Base-by-base conservation (phyloP, 2,329 filamentous ascomycete species). In the Trichoderma sp. region DNA sequence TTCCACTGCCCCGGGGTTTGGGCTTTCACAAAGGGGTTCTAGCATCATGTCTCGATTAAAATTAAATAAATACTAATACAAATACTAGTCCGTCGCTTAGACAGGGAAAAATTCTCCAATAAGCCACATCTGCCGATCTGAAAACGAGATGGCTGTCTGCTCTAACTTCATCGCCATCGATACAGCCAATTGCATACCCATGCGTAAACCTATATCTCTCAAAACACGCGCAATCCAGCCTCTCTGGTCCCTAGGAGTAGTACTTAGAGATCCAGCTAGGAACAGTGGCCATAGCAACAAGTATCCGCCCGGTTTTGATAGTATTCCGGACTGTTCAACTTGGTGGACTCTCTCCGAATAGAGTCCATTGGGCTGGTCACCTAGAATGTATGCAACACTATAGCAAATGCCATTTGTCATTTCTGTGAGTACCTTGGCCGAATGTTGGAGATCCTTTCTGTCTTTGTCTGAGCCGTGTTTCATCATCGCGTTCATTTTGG, bases 331-430 rank as follows among this genome's bases (percentile, higher is more conserved):
- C 5, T 1, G 3, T 53, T 53, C 47, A 53, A 11, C 21, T 24
- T 24, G 47, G 21, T 12, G 47, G 47, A 21, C 47, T 21, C 47
- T 21, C 26, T 63, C 32, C 30, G 57, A 21, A 14, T 24, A 51
- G 21, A n/a, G 67, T 24, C 67, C 32, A 7, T 8, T 39, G 36
- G 21, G 28, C 39, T 53, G 62, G 24, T 74, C 67, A 0, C 75
- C 75, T 18, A 76, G 47, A 70, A 73, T 71, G 9, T 76, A 76
- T 8, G 74, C 51, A 6, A 53, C 73, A 21, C 75, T 76, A 6
- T 76, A 71, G 3, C 73, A 76, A n/a, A 76, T 60, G 0, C 68
- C 72, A 3, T 76, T 66, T 11, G 74, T 71, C 74, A 76, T 74
- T 0, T 56, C 36, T 0, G 30, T 28, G 0, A 76, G 47, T 1